These are phyloP conservation scores for Calonectria crousiana DNA, from an alignment of 2,329 filamentous ascomycete genomes.

Conservation along the genomic window DNA sequence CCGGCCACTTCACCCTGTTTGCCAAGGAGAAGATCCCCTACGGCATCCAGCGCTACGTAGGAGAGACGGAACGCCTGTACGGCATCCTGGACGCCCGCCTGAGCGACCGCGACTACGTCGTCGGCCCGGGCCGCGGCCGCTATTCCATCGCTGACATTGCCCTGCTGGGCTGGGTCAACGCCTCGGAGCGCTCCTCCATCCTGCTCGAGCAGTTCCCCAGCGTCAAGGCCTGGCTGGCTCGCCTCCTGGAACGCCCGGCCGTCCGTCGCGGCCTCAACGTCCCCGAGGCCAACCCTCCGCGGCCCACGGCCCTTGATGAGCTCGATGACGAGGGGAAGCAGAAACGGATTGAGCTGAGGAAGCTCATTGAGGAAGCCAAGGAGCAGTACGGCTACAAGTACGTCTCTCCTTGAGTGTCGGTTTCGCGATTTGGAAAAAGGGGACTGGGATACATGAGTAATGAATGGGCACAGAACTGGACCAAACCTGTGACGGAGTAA, in stretches of 20 bases:
- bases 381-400: slow-evolving; percentile 63
- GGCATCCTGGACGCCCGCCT: slow-evolving; percentile 78
- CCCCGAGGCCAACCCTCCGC: slow-evolving; percentile 59
- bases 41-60: slow-evolving; percentile 78
- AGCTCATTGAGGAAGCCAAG: slow-evolving; percentile 55
- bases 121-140: slow-evolving; percentile 65
- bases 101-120: slow-evolving; percentile 61
- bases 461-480: not conserved
- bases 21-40: slow-evolving; percentile 78
- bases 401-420: slow-evolving; percentile 50
- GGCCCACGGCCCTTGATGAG: slow-evolving; percentile 33
- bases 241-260: slow-evolving; percentile 74
- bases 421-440: not conserved
- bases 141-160: slow-evolving; percentile 80
- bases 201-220: slow-evolving; percentile 72
- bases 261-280: slow-evolving; percentile 80
- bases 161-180: slow-evolving; percentile 76
- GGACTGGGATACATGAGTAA: not conserved
- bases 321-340: slow-evolving; percentile 35
- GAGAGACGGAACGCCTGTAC: slow-evolving; percentile 81
- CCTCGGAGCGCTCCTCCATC: slow-evolving; percentile 57
- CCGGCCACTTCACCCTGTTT: slow-evolving; percentile 78
- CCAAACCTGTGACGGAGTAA: not conserved
- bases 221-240: slow-evolving; percentile 80
- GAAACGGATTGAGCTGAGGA: slow-evolving; percentile 43